phyloP scores from a whole-genome alignment of 148 eudicot species.

The Arbutus unedo region DNA sequence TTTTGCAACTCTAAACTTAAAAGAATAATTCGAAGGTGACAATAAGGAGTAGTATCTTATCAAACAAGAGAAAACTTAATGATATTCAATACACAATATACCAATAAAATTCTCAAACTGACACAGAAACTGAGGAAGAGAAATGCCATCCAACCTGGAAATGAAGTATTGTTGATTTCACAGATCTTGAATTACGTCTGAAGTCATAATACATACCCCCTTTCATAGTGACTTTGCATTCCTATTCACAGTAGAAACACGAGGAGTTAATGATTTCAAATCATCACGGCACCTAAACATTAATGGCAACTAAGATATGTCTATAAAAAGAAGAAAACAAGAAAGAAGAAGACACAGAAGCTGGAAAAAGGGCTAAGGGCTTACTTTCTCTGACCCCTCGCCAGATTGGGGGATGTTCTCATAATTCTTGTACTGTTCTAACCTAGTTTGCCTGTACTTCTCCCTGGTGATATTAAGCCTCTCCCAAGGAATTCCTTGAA shows the following conservation, averaged over 20 bases:
- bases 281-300: not conserved
- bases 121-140: not conserved
- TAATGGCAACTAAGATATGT: not conserved
- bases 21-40: not conserved
- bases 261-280: not conserved
- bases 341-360: not conserved
- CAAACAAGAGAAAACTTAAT: not conserved
- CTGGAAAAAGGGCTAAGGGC: not conserved
- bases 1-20: not conserved
- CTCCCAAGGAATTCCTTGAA: slow-evolving; percentile 77
- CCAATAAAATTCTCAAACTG: not conserved
- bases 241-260: slow-evolving; percentile 29
- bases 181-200: slow-evolving; percentile 73
- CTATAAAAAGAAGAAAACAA: not conserved
- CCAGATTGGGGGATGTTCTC: slow-evolving; percentile 75
- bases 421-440: slow-evolving; percentile 75
- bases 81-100: not conserved
- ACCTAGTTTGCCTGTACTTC: slow-evolving; percentile 62
- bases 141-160: slow-evolving; percentile 53
- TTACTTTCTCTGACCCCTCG: slow-evolving; percentile 57
- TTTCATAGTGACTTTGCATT: slow-evolving; percentile 55
- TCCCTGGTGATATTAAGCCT: slow-evolving; percentile 38
- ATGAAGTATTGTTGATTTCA: slow-evolving; percentile 73
- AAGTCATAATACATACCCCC: slow-evolving; percentile 53
- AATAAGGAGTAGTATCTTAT: not conserved